A percentile compares a stretch with the other conserved stretches of the same genome.
Conservation (phyloP, 108 stramenopile genomes). For the Nitzschia sp. region DNA sequence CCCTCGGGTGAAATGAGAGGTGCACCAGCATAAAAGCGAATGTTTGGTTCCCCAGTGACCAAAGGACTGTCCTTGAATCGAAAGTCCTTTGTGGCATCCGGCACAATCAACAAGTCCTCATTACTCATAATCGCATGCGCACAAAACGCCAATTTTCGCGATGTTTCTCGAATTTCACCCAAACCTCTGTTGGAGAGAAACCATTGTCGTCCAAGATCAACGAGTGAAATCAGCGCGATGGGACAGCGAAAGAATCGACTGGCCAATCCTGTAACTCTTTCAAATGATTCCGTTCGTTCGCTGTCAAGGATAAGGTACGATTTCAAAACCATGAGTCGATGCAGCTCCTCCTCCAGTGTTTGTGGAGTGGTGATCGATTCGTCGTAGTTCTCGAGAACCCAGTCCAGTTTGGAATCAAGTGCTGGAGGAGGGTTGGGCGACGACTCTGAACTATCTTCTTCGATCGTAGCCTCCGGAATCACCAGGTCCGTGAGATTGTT, state of each 20-base stretch:
- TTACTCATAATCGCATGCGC: conserved; percentile 60
- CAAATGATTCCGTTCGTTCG: conserved; percentile 58
- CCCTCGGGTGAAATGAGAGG: conserved; percentile 71
- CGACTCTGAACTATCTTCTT: not conserved
- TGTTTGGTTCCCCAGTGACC: conserved; percentile 66
- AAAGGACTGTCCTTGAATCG: conserved; percentile 63
- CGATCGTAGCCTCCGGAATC: not conserved
- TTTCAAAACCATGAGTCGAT: conserved; percentile 60
- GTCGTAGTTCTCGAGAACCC: conserved; percentile 37
- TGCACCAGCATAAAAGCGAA: conserved; percentile 84
- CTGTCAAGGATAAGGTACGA: conserved; percentile 65
- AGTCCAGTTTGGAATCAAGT: conserved; percentile 28
- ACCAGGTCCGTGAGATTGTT: not conserved
- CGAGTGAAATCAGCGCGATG: conserved; percentile 65
- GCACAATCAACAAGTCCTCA: conserved; percentile 56
- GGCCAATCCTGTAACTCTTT: conserved; percentile 46
- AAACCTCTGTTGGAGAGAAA: conserved; percentile 67
- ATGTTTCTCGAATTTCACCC: conserved; percentile 57
- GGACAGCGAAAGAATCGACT: conserved; percentile 66
- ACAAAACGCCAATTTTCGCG: conserved; percentile 74
- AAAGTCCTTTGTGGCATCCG: conserved; percentile 61
- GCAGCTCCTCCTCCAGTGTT: conserved; percentile 52
- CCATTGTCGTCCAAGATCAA: conserved; percentile 78
- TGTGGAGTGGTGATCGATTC: conserved; percentile 15
- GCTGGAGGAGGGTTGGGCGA: not conserved